A percentile compares a stretch with the other conserved stretches of the same genome.
phyloP scores from a whole-genome alignment of 768 basidiomycete genomes.

The Lactarius deliciosus region DNA sequence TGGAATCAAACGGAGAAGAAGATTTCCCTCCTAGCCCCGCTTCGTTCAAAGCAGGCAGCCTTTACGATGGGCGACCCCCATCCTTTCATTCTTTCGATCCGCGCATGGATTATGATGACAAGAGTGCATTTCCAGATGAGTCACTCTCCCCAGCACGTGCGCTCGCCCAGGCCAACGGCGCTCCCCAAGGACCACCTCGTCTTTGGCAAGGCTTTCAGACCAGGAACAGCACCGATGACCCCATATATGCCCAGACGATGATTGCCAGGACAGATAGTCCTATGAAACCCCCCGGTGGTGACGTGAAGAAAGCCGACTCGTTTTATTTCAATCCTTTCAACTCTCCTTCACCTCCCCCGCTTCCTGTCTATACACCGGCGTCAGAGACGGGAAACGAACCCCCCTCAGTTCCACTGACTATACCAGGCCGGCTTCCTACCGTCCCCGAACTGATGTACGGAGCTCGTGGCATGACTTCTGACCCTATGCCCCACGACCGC shows the following conservation, averaged over 20 bases:
- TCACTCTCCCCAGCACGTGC: background rate
- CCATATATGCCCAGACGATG: background rate
- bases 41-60: slow-evolving; percentile 11
- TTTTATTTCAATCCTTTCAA: slow-evolving; percentile 7
- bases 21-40: slow-evolving; percentile 3
- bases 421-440: background rate
- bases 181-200: background rate
- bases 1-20: slow-evolving; percentile 4
- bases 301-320: background rate
- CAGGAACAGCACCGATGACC: background rate
- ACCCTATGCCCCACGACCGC: background rate
- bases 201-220: background rate
- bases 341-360: slow-evolving; percentile 1
- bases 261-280: background rate
- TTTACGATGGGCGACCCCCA: background rate
- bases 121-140: background rate
- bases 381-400: slow-evolving; percentile 7
- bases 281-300: background rate
- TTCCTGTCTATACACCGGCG: slow-evolving; percentile 7
- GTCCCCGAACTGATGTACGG: background rate
- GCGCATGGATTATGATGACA: slow-evolving; percentile 6
- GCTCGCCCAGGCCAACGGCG: background rate
- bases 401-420: background rate
- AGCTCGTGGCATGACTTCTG: background rate
- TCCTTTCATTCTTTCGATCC: slow-evolving; percentile 15